phyloP scores from a whole-genome alignment of 2,329 filamentous ascomycete species.

The Pestalotiopsis sp. region DNA sequence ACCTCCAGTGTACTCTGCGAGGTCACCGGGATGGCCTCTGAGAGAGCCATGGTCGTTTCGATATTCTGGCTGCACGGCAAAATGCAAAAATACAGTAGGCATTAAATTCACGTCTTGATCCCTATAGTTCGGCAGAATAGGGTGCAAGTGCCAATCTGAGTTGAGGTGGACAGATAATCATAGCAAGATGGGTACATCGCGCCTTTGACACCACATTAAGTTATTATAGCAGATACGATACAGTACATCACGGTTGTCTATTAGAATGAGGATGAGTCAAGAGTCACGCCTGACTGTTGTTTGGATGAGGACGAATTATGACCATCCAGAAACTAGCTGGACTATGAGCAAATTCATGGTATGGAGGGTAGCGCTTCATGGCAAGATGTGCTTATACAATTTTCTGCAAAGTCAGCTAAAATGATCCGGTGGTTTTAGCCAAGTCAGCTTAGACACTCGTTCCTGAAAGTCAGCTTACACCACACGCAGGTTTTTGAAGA shows the following conservation, averaged over 20 bases:
- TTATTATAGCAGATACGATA: not conserved
- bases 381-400: not conserved
- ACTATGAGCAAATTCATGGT: not conserved
- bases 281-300: not conserved
- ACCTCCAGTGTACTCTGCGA: not conserved
- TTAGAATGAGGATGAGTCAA: not conserved
- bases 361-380: not conserved
- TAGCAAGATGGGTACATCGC: not conserved
- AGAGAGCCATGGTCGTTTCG: not conserved
- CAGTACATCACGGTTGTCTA: not conserved
- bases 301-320: not conserved
- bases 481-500: not conserved
- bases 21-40: not conserved
- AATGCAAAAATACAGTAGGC: not conserved
- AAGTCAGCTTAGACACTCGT: not conserved
- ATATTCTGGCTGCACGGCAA: not conserved
- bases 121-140: not conserved
- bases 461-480: conserved; percentile 7
- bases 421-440: not conserved
- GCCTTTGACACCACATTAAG: not conserved
- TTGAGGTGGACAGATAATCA: not conserved
- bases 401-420: not conserved
- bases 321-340: not conserved
- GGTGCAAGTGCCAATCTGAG: not conserved
- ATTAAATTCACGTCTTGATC: not conserved